Percentiles rank a stretch among this genome's conserved stretches.
Conservation (phyloP, 306 rosid species). For the Medicago lupulina region DNA sequence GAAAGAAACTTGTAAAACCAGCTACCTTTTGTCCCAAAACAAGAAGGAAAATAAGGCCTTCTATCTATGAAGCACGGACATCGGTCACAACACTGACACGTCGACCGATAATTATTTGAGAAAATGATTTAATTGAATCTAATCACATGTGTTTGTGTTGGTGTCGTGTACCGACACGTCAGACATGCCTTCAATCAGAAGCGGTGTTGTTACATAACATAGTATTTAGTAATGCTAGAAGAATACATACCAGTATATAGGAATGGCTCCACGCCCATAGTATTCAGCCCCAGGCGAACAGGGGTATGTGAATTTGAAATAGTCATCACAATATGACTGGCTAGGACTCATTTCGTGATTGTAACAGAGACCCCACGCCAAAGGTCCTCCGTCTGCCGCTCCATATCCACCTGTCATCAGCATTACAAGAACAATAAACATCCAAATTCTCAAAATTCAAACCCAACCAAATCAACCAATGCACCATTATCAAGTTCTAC, state of each 20-base stretch:
- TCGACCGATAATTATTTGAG: no score
- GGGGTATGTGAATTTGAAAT: constrained; percentile 76
- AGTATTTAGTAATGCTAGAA: neutral
- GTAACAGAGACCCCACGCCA: constrained; percentile 95
- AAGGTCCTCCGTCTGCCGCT: constrained; percentile 96
- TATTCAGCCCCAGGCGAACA: constrained; percentile 91
- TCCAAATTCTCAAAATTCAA: constrained; percentile 8
- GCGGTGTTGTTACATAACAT: no score
- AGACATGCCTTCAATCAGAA: no score
- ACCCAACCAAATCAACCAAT: constrained; percentile 17
- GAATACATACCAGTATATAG: constrained; percentile 78
- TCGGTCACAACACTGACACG: no score
- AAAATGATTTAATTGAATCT: no score
- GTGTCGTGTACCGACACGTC: no score
- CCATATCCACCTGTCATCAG: constrained; percentile 86
- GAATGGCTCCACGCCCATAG: constrained; percentile 98
- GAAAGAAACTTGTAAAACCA: neutral
- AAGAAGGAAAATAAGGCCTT: neutral
- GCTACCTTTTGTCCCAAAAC: constrained; percentile 14
- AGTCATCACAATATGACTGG: constrained; percentile 87
- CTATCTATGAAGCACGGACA: neutral
- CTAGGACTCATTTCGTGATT: constrained; percentile 95
- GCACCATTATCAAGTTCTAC: neutral
- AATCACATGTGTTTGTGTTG: no score
- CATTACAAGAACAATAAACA: constrained; percentile 34